phyloP scores from a whole-genome alignment of 371 early-diverging fungal species.

The Mortierella sp. region DNA sequence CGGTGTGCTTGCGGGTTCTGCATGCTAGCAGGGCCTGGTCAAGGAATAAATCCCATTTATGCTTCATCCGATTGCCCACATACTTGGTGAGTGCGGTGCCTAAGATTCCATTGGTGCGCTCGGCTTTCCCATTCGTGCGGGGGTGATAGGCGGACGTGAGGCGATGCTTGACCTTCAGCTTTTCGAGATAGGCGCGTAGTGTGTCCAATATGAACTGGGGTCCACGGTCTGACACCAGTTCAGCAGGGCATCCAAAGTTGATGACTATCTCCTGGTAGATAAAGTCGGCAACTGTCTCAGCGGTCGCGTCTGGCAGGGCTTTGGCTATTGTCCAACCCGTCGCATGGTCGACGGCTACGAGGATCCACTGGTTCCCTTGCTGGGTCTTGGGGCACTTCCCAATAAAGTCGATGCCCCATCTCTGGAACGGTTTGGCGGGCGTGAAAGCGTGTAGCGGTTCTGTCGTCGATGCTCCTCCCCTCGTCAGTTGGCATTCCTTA shows the following conservation, averaged over 20 bases:
- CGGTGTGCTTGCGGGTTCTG: too few species aligned
- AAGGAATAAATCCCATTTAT: too few species aligned
- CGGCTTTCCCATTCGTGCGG: slow-evolving; percentile 37
- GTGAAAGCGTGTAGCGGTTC: slow-evolving; percentile 11
- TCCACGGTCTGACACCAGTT: slow-evolving; percentile 53
- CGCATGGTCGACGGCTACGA: slow-evolving; percentile 54
- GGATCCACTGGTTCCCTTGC: slow-evolving; percentile 49
- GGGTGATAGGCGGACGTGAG: slow-evolving; percentile 22
- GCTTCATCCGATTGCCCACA: too few species aligned
- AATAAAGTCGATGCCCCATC: slow-evolving; percentile 52
- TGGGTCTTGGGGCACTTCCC: slow-evolving; percentile 35
- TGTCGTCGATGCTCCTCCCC: too few species aligned
- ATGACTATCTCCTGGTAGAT: slow-evolving; percentile 46
- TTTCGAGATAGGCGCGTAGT: slow-evolving; percentile 10
- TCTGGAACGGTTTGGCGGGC: slow-evolving; percentile 25
- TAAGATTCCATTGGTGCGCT: slow-evolving; percentile 26
- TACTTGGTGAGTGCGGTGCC: too few species aligned
- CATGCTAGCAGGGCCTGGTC: too few species aligned
- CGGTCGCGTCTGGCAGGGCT: slow-evolving; percentile 34
- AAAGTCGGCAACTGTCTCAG: slow-evolving; percentile 39
- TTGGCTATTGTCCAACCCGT: slow-evolving; percentile 55
- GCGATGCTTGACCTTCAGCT: slow-evolving; percentile 4
- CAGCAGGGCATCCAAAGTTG: slow-evolving; percentile 35
- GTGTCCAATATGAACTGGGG: slow-evolving; percentile 21
- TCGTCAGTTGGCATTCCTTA: too few species aligned